phyloP scores from a whole-genome alignment of 1,284 basidiomycete species.

The Trichosporon ovoides region DNA sequence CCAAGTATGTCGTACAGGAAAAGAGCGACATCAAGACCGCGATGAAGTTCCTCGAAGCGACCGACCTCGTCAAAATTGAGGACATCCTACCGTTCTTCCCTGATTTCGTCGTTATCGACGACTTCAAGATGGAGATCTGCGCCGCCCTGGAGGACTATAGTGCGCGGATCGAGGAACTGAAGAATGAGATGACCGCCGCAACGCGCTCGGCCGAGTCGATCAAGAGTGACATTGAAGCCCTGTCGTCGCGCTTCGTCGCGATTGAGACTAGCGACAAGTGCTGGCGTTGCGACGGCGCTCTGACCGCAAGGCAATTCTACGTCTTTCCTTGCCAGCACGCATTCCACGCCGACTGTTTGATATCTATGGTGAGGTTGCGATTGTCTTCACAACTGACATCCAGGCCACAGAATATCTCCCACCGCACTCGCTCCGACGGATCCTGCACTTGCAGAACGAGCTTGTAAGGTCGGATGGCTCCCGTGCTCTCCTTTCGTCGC shows the following conservation, averaged over 20 bases:
- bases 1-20: constrained; percentile 92
- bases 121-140: constrained; percentile 99
- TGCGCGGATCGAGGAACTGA: constrained; percentile 81
- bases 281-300: constrained; percentile 65
- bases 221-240: constrained; percentile 78
- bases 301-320: constrained; percentile 89
- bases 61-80: constrained; percentile 92
- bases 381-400: constrained; percentile 7
- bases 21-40: constrained; percentile 97
- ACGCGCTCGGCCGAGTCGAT: constrained; percentile 88
- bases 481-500: constrained; percentile 37
- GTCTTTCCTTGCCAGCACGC: constrained; percentile 96
- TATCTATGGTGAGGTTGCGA: constrained; percentile 65
- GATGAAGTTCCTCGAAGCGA: constrained; percentile 91
- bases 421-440: constrained; percentile 69
- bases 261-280: constrained; percentile 85
- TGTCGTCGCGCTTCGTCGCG: constrained; percentile 88
- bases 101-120: constrained; percentile 98
- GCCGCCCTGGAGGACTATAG: constrained; percentile 92
- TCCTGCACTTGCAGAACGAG: constrained; percentile 76
- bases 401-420: constrained; percentile 88
- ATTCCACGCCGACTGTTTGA: constrained; percentile 92
- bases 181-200: constrained; percentile 93
- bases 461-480: constrained; percentile 57
- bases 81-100: constrained; percentile 99